Evolutionary conservation across 1,139 yeast species (phyloP).

Genomic region (Suhomyces taliae): DNA sequence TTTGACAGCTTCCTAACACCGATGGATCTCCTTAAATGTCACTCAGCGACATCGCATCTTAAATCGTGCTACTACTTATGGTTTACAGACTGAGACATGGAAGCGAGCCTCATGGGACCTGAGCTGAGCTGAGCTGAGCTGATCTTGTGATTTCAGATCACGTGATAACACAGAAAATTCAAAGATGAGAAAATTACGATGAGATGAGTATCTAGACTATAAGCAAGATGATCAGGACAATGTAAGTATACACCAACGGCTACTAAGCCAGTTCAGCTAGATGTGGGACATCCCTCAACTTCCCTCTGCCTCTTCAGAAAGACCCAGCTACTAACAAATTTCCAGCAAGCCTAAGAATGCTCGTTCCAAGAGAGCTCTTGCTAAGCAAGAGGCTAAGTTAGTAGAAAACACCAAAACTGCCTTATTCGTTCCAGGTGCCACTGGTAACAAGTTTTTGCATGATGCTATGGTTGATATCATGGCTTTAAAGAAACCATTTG

Average conservation of each 20-base stretch:
- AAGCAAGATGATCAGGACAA: conserved; percentile 61
- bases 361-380: conserved; percentile 92
- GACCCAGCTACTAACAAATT: conserved; percentile 7
- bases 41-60: no score
- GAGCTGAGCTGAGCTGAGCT: no score
- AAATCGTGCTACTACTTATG: no score
- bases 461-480: conserved; percentile 89
- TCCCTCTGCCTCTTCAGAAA: neutral
- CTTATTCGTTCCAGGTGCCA: conserved; percentile 86
- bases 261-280: no score
- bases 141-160: neutral
- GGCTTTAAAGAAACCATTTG: conserved; percentile 89
- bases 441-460: conserved; percentile 75
- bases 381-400: conserved; percentile 82
- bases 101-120: no score
- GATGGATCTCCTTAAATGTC: no score
- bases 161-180: conserved; percentile 4
- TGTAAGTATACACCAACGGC: conserved; percentile 36
- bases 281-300: neutral
- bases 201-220: conserved; percentile 5
- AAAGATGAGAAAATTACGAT: conserved; percentile 1
- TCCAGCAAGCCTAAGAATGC: conserved; percentile 80
- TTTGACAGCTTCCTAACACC: no score
- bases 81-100: no score
- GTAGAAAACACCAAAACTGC: conserved; percentile 91